Percentiles rank a stretch among this genome's conserved stretches.
Conservation (phyloP, 2,329 filamentous ascomycete genomes). For the Colletotrichum sansevieriae region DNA sequence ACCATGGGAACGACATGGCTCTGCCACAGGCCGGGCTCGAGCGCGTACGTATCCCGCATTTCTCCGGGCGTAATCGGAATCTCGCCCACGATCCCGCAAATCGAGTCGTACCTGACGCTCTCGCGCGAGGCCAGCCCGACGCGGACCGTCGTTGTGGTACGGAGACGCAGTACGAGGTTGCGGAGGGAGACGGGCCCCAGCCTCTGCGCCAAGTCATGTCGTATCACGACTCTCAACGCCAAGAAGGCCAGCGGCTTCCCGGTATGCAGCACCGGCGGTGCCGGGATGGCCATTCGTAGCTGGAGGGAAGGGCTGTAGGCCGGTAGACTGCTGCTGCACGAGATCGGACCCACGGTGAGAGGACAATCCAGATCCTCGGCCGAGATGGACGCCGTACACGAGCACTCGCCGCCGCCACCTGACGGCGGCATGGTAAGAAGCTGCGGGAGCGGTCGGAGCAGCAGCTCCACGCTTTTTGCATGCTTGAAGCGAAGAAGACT, state of each 20-base stretch:
- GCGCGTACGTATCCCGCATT: no score
- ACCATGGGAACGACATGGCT: no score
- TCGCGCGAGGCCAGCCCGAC: not conserved
- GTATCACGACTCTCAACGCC: not conserved
- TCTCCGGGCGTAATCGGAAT: no score
- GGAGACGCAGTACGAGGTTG: not conserved
- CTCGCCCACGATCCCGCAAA: no score
- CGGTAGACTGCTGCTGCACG: not conserved
- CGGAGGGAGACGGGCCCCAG: not conserved
- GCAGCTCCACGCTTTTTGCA: no score
- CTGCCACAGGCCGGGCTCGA: no score
- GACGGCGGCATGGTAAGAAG: no score
- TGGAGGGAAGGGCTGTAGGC: not conserved
- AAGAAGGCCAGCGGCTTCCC: not conserved
- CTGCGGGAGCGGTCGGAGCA: no score
- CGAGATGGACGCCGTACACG: not conserved
- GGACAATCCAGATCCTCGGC: not conserved
- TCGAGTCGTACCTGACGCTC: not conserved
- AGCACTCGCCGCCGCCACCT: not conserved
- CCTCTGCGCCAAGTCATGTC: not conserved
- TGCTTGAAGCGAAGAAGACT: no score
- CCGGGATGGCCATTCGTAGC: conserved; percentile 7
- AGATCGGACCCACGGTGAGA: not conserved
- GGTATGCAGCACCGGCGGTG: conserved; percentile 1
- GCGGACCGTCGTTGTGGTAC: not conserved